These are phyloP conservation scores for Syzygium grande DNA, from an alignment of 345 rosid species.

Conservation along the genomic window DNA sequence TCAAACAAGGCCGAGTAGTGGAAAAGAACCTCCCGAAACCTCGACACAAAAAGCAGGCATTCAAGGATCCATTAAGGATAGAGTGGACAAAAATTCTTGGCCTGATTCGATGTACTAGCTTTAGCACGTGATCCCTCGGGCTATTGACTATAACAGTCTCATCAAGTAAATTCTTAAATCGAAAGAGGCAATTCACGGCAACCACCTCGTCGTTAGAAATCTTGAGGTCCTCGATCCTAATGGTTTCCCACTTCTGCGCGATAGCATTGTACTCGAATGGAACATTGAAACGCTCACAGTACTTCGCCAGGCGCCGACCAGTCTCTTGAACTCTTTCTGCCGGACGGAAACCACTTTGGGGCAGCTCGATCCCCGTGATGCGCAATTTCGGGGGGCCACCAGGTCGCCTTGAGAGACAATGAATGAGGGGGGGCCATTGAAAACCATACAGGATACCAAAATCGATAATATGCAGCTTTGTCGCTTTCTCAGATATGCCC, in stretches of 20 bases:
- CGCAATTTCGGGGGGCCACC: slow-evolving; percentile 40
- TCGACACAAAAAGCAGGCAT: slow-evolving; percentile 29
- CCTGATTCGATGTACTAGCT: slow-evolving; percentile 21
- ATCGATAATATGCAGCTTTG: slow-evolving; percentile 31
- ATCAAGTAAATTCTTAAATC: slow-evolving; percentile 29
- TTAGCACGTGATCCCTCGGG: slow-evolving; percentile 24
- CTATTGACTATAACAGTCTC: slow-evolving; percentile 28
- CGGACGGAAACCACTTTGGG: slow-evolving; percentile 36
- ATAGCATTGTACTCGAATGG: slow-evolving; percentile 34
- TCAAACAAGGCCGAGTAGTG: slow-evolving; percentile 32
- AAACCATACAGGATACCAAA: slow-evolving; percentile 39
- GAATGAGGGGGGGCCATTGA: slow-evolving; percentile 40
- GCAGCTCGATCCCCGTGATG: slow-evolving; percentile 40
- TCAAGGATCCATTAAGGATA: slow-evolving; percentile 22
- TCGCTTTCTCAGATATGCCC: slow-evolving; percentile 13
- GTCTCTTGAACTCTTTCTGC: slow-evolving; percentile 32
- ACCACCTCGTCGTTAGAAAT: slow-evolving; percentile 21
- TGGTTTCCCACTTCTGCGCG: slow-evolving; percentile 31
- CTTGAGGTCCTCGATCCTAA: slow-evolving; percentile 23
- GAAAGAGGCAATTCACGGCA: slow-evolving; percentile 29
- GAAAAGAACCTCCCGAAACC: slow-evolving; percentile 39
- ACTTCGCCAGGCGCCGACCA: slow-evolving; percentile 31
- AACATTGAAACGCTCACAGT: slow-evolving; percentile 30
- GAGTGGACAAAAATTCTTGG: slow-evolving; percentile 21
- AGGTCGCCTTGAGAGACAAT: slow-evolving; percentile 13